These are phyloP conservation scores for Candida montana DNA, from an alignment of 805 yeast genomes.

Conservation along the genomic window DNA sequence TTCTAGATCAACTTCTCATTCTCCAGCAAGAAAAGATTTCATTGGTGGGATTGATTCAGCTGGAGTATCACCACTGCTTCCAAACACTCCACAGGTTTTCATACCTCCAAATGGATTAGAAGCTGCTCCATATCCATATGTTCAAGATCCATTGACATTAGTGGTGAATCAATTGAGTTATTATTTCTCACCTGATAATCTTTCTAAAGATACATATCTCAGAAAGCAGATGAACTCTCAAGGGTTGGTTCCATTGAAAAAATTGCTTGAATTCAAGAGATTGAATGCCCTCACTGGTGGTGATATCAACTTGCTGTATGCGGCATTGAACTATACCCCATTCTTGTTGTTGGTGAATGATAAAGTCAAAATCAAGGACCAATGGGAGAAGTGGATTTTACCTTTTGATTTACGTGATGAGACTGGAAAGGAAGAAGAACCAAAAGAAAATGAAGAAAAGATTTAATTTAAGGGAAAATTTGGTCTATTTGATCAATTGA, in stretches of 20 bases:
- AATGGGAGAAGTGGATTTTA: conserved; percentile 66
- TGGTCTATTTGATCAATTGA: too few species aligned
- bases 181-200: conserved; percentile 84
- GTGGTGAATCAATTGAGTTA: conserved; percentile 69
- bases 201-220: conserved; percentile 75
- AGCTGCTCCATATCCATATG: conserved; percentile 8
- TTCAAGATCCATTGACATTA: conserved; percentile 16
- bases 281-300: conserved; percentile 60
- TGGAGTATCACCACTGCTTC: background rate
- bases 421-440: conserved; percentile 39
- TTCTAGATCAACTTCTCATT: conserved; percentile 19
- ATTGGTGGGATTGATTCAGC: conserved; percentile 1
- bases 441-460: conserved; percentile 4
- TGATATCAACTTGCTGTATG: conserved; percentile 33
- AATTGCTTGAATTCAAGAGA: conserved; percentile 68
- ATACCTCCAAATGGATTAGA: conserved; percentile 7
- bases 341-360: conserved; percentile 28
- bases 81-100: conserved; percentile 9
- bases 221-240: conserved; percentile 73
- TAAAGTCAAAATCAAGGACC: conserved; percentile 53
- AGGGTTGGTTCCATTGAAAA: conserved; percentile 65
- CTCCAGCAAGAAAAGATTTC: conserved; percentile 15
- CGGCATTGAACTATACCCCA: conserved; percentile 15
- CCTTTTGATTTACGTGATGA: conserved; percentile 42
- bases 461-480: too few species aligned